phyloP scores from a whole-genome alignment of 106 monocot genomes.

The Chionographis japonica region DNA sequence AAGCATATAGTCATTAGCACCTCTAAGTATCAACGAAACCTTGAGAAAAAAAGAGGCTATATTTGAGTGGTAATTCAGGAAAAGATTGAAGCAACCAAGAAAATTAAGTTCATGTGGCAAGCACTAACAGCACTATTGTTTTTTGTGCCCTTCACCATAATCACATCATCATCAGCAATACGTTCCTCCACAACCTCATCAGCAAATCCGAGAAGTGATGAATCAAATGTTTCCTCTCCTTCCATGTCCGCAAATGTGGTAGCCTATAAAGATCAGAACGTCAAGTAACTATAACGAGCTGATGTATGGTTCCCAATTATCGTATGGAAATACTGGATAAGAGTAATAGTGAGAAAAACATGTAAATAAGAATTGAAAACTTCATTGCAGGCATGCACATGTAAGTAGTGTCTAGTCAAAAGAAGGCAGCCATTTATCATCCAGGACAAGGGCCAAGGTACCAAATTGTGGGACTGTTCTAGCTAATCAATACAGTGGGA shows the following conservation, averaged over 20 bases:
- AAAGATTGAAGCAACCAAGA: background rate
- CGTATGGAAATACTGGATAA: no score
- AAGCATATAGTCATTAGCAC: conserved; percentile 96
- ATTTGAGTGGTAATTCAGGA: background rate
- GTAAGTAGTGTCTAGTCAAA: no score
- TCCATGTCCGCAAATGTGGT: conserved; percentile 99
- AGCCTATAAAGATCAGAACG: conserved; percentile 30
- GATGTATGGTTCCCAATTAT: no score
- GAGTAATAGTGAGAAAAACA: background rate
- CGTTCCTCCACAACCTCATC: conserved; percentile 96
- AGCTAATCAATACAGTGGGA: no score
- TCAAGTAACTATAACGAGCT: no score
- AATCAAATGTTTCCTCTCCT: conserved; percentile 97
- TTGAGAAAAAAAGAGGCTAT: conserved; percentile 17
- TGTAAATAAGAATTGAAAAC: background rate
- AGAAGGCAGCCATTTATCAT: no score
- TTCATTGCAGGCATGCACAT: no score
- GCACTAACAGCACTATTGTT: conserved; percentile 83
- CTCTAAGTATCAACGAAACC: conserved; percentile 94
- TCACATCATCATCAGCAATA: conserved; percentile 92
- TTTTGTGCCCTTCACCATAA: conserved; percentile 93
- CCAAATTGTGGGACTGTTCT: no score
- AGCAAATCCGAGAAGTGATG: conserved; percentile 73
- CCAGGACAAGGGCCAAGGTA: no score
- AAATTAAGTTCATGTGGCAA: background rate